Base-by-base conservation (phyloP, 140 eudicot genomes). In the Anethum foeniculum region DNA sequence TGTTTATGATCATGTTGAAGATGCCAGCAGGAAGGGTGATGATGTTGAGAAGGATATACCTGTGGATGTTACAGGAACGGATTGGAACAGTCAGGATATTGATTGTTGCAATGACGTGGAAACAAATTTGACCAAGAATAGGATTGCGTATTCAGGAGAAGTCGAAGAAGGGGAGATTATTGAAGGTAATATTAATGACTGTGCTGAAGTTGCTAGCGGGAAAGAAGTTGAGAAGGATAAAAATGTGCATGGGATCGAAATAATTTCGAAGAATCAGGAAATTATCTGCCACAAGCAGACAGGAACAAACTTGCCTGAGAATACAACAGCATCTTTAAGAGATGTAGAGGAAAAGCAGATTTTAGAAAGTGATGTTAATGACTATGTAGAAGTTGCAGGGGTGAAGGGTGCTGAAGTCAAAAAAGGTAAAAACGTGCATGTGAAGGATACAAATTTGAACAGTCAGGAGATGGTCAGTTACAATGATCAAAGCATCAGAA, bases 141-240 rank as follows among this genome's bases (percentile, higher is more conserved):
- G n/a, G 62, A 52, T 52, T 52, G 62, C 10, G 0, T 52, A 7
- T 18, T n/a, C 68, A 9, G 32, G 30, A 60, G 68, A n/a, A 0
- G 69, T 62, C 9, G 75, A 79, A 58, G 72, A 64, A 58, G 58
- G 71, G 43, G 14, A 62, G 51, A 58, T n/a, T 56, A 14, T 56
- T 13, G 75, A 62, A 58, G 68, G 25, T 60, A 51, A 38, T 56
- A 15, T 39, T 43, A 41, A 62, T 32, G 16, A 56, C 25, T 60
- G 7, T 60, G 68, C 10, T 44, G 78, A 10, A 44, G 78, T 39
- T 3, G 78, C 3, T 36, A 14, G n/a, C 3, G 27, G 76, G 23
- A 36, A 71, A 27, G 76, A 28, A n/a, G 73, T 12, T 28, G 23
- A 13, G 1, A 30, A 11, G 8, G 39, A 30, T 11, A 14, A 14